phyloP scores from a whole-genome alignment of 495 filamentous ascomycete genomes.

The Tuber borchii region DNA sequence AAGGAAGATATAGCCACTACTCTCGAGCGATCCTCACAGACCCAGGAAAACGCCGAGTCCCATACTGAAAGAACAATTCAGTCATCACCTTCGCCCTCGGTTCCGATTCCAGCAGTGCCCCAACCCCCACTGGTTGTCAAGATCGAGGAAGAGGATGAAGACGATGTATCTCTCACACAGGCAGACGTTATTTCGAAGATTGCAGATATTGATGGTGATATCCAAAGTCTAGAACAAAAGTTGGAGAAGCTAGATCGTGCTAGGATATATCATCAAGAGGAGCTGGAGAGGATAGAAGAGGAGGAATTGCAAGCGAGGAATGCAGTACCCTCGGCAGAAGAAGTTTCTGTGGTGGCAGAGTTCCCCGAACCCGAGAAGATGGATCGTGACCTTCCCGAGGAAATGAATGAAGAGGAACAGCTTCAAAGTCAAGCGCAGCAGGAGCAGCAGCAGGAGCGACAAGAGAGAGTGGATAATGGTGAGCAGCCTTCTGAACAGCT shows the following conservation, averaged over 20 bases:
- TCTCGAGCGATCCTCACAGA: constrained; percentile 11
- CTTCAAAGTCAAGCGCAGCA: constrained; percentile 24
- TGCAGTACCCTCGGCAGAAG: constrained; percentile 8
- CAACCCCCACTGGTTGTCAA: constrained; percentile 24
- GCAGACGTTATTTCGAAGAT: constrained; percentile 38
- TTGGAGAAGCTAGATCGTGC: constrained; percentile 20
- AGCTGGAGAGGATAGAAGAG: constrained; percentile 23
- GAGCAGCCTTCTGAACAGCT: background rate
- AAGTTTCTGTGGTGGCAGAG: constrained; percentile 18
- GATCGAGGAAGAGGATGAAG: constrained; percentile 37
- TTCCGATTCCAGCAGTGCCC: constrained; percentile 3
- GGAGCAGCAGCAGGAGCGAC: constrained; percentile 31
- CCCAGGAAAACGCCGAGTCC: constrained; percentile 15
- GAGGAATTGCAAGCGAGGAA: constrained; percentile 22
- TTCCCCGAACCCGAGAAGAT: constrained; percentile 9
- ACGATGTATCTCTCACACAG: constrained; percentile 36
- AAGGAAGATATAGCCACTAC: constrained; percentile 26
- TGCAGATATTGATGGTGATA: constrained; percentile 34
- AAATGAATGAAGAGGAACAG: constrained; percentile 24
- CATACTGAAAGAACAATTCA: constrained; percentile 8
- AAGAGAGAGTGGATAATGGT: constrained; percentile 12
- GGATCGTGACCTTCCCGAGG: constrained; percentile 7
- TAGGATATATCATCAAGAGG: constrained; percentile 22
- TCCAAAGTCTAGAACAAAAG: constrained; percentile 24
- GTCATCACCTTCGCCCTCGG: constrained; percentile 2